phyloP scores from a whole-genome alignment of 345 rosid species.

The Brassica cretica region DNA sequence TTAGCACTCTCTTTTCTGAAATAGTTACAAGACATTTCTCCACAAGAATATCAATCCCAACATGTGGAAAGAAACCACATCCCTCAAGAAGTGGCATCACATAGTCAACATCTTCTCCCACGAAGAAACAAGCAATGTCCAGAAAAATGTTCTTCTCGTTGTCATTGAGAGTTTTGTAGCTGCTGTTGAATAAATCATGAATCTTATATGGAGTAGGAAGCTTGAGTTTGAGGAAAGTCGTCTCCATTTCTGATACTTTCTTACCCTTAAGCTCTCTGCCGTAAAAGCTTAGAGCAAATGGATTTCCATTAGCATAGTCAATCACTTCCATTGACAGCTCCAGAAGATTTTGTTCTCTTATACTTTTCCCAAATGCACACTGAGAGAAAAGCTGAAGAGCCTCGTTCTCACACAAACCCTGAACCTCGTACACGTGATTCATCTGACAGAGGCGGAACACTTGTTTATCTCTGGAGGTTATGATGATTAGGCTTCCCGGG shows the following conservation, averaged over 20 bases:
- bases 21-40: conserved; percentile 33
- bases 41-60: conserved; percentile 35
- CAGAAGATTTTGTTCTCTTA: not conserved
- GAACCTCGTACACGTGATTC: conserved; percentile 6
- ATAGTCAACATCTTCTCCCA: conserved; percentile 2
- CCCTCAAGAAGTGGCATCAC: conserved; percentile 24
- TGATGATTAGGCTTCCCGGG: conserved; percentile 23
- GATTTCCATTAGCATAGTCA: conserved; percentile 27
- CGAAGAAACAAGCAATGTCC: conserved; percentile 32
- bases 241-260: not conserved
- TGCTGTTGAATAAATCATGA: conserved; percentile 4
- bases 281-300: conserved; percentile 31
- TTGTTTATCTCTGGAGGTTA: conserved; percentile 25
- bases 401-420: not conserved
- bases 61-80: conserved; percentile 29
- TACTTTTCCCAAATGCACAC: not conserved
- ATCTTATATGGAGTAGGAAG: not conserved
- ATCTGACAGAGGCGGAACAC: not conserved
- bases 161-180: conserved; percentile 8
- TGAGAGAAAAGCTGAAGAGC: conserved; percentile 10
- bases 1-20: conserved; percentile 1
- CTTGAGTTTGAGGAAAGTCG: not conserved
- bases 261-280: not conserved
- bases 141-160: conserved; percentile 22
- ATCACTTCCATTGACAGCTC: not conserved